phyloP scores from a whole-genome alignment of 768 basidiomycete genomes.

The Wakefieldia striispora region DNA sequence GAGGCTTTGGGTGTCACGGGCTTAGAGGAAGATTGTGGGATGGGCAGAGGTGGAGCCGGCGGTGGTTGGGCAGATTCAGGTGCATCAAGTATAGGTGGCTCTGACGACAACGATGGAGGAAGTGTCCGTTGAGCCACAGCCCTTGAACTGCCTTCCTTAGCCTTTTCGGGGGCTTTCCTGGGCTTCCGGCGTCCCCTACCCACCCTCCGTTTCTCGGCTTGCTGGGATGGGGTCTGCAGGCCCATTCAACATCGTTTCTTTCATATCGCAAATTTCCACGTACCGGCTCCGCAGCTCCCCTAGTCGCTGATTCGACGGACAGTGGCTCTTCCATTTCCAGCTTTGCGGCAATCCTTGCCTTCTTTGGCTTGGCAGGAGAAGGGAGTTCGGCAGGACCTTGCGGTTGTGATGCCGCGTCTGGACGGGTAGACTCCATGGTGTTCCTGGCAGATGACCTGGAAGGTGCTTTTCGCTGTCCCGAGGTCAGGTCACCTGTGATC shows the following conservation, averaged over 20 bases:
- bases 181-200: slow-evolving; percentile 26
- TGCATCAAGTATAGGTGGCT: slow-evolving; percentile 13
- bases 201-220: slow-evolving; percentile 11
- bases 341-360: slow-evolving; percentile 28
- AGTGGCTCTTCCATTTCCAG: slow-evolving; percentile 24
- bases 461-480: slow-evolving; percentile 30
- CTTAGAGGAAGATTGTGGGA: slow-evolving; percentile 15
- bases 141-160: slow-evolving; percentile 14
- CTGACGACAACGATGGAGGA: slow-evolving; percentile 10
- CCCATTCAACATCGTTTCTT: slow-evolving; percentile 1
- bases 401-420: slow-evolving; percentile 10
- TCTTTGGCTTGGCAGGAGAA: slow-evolving; percentile 30
- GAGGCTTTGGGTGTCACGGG: slow-evolving; percentile 34
- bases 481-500: slow-evolving; percentile 2
- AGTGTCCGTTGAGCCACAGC: slow-evolving; percentile 9
- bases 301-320: slow-evolving; percentile 4
- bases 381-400: slow-evolving; percentile 18
- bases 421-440: slow-evolving; percentile 12
- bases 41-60: slow-evolving; percentile 4
- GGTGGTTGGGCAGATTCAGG: slow-evolving; percentile 12
- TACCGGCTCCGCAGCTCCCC: slow-evolving; percentile 12
- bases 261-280: slow-evolving; percentile 5
- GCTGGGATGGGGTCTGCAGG: slow-evolving; percentile 11
- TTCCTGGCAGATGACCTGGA: slow-evolving; percentile 18
- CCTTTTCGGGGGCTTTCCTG: slow-evolving; percentile 14